Base-by-base conservation (phyloP, 169 alveolate genomes). In the Cryptosporidium sp. region DNA sequence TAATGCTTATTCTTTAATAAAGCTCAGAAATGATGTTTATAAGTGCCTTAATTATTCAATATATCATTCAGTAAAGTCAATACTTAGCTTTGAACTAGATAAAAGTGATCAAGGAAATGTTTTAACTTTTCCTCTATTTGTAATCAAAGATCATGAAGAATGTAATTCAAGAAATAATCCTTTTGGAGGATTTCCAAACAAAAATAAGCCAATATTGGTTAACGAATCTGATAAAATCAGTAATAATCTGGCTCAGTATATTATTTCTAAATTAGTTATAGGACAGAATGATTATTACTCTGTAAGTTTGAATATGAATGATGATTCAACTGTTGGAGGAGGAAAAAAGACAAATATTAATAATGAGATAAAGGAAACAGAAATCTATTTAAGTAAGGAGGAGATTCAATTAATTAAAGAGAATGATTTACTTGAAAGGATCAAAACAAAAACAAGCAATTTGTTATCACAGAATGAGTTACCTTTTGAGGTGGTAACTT, bases 271-370 rank as follows among this genome's bases (percentile, higher is more conserved):
- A 23, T 39, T 80, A 5, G 89, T 80, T 23, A 44, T 45, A 21
- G 89, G 89, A 8, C 89, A 80, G 29, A 80, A 80, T 45, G 89
- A 80, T 21, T 53, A 80, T 29, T 80, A 80, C 31, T 62, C 75
- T n/a, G 33, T 37, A 12, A 60, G 75, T 31, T 31, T 80, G 18
- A 80, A 80, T 42, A 62, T 80, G 60, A 37, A 21, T 60, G 75
- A 80, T 6, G 44, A 73, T 10, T 67, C 73, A 21, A 4, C 18
- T 29, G 10, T 5, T 31, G 39, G 2, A 31, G 72, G 48, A 9
- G 35, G 7, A 61, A n/a, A 14, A 0, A 61, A 68, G 84, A n/a
- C 60, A 8, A 23, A 39, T 29, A 8, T n/a, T 8, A 70, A 29
- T 16, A n/a, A 23, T 23, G 33, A 56, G 9, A 21, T 39, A 8